Percentiles rank a stretch among this genome's conserved stretches.
Evolutionary conservation across 2,329 filamentous ascomycete species (phyloP).

Genomic region (Cyphellophora attinorum): DNA sequence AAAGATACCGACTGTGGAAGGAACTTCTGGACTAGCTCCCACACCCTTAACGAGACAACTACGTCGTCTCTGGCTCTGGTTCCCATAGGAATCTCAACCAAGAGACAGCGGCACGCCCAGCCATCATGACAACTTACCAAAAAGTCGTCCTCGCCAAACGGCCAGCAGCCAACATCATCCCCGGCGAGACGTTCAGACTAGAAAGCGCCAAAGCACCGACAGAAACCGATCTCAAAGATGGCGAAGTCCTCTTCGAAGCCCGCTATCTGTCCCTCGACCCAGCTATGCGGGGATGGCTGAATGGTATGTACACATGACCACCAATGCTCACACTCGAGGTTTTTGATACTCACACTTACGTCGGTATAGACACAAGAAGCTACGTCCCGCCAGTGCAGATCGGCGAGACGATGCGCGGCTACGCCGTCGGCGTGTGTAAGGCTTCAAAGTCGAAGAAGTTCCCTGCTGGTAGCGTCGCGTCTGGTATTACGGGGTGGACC

Average conservation of each 20-base stretch:
- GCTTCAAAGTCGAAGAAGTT: constrained; percentile 48
- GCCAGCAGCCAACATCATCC: constrained; percentile 50
- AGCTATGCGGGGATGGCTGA: constrained; percentile 67
- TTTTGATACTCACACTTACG: neutral
- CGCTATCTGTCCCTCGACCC: constrained; percentile 64
- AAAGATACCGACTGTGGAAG: no score
- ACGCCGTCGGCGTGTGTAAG: constrained; percentile 50
- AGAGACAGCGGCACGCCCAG: no score
- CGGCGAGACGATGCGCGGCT: constrained; percentile 59
- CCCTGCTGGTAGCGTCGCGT: constrained; percentile 50
- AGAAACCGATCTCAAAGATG: constrained; percentile 43
- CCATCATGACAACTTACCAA: constrained; percentile 25
- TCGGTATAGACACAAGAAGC: constrained; percentile 34
- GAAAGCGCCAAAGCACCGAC: constrained; percentile 36
- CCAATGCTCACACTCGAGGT: no score
- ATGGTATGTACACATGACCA: no score
- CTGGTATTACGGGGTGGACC: constrained; percentile 52
- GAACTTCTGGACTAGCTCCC: neutral
- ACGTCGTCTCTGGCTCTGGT: no score
- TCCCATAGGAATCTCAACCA: no score
- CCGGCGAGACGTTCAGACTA: constrained; percentile 54
- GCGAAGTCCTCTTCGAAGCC: constrained; percentile 50
- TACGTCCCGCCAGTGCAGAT: constrained; percentile 62
- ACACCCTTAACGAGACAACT: neutral
- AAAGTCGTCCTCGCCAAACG: constrained; percentile 54